Evolutionary conservation across 805 yeast genomes (phyloP).

Genomic region (Soucietia sequanensis): DNA sequence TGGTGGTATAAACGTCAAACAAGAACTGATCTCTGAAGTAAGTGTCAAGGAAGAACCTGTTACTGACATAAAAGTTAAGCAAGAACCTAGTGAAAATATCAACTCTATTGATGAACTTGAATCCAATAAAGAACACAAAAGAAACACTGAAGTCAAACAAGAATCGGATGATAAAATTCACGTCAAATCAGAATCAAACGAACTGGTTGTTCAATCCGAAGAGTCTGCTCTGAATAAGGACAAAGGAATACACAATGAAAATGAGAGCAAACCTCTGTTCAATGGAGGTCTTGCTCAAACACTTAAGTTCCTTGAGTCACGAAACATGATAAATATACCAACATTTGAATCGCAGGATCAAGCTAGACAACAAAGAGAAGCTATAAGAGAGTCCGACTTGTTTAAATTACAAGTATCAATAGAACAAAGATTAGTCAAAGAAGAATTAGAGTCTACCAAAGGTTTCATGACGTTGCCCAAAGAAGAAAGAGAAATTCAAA

Average conservation of each 20-base stretch:
- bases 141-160: too few species aligned
- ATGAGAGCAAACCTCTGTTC: background rate
- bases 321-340: constrained; percentile 13
- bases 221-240: too few species aligned
- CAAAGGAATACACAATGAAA: too few species aligned
- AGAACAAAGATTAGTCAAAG: constrained; percentile 32
- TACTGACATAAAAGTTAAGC: too few species aligned
- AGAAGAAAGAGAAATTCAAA: constrained; percentile 25
- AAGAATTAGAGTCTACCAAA: constrained; percentile 26
- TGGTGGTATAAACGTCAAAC: background rate
- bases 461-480: constrained; percentile 23
- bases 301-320: constrained; percentile 23
- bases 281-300: constrained; percentile 17
- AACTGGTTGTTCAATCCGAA: too few species aligned
- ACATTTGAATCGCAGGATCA: constrained; percentile 10
- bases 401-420: constrained; percentile 26
- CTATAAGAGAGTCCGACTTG: constrained; percentile 27
- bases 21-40: background rate
- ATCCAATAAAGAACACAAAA: too few species aligned
- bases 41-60: background rate
- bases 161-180: background rate
- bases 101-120: too few species aligned
- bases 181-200: background rate
- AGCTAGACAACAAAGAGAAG: constrained; percentile 17
- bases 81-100: too few species aligned